A percentile compares a stretch with the other conserved stretches of the same genome.
These are phyloP conservation scores for Curvularia sp. DNA, from an alignment of 2,329 filamentous ascomycete species.

Conservation along the genomic window DNA sequence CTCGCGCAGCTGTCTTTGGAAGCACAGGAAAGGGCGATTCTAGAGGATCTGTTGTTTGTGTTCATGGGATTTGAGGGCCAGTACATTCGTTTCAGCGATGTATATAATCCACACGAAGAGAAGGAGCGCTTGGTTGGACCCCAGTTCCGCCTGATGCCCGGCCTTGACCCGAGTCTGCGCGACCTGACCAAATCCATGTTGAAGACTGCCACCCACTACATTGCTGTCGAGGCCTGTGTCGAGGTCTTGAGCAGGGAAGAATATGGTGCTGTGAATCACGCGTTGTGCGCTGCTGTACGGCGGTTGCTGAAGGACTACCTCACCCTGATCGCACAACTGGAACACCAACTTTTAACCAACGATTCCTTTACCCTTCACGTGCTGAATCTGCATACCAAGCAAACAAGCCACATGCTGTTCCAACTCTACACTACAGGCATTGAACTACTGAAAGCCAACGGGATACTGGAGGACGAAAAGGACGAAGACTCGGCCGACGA, in stretches of 20 bases:
- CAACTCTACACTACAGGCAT: slow-evolving; percentile 81
- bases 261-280: slow-evolving; percentile 94
- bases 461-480: slow-evolving; percentile 79
- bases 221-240: slow-evolving; percentile 87
- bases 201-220: slow-evolving; percentile 92
- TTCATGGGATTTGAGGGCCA: slow-evolving; percentile 99
- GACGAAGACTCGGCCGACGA: slow-evolving; percentile 70
- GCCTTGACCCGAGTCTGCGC: slow-evolving; percentile 87
- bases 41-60: slow-evolving; percentile 91
- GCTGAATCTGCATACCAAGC: slow-evolving; percentile 87
- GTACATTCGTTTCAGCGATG: slow-evolving; percentile 85
- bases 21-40: slow-evolving; percentile 81
- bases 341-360: slow-evolving; percentile 90
- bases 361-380: slow-evolving; percentile 90
- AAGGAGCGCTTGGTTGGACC: slow-evolving; percentile 87
- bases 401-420: slow-evolving; percentile 87
- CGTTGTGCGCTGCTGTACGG: slow-evolving; percentile 91
- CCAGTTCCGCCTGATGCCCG: slow-evolving; percentile 76
- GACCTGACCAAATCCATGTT: slow-evolving; percentile 89
- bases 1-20: slow-evolving; percentile 77
- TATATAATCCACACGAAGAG: slow-evolving; percentile 83
- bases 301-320: slow-evolving; percentile 93
- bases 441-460: slow-evolving; percentile 87
- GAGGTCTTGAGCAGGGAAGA: slow-evolving; percentile 93
- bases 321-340: slow-evolving; percentile 88